Evolutionary conservation across 78 protist species (phyloP), one percentile per base, ranked within the genome.

Genomic region (Mastigamoeba balamuthi): DNA sequence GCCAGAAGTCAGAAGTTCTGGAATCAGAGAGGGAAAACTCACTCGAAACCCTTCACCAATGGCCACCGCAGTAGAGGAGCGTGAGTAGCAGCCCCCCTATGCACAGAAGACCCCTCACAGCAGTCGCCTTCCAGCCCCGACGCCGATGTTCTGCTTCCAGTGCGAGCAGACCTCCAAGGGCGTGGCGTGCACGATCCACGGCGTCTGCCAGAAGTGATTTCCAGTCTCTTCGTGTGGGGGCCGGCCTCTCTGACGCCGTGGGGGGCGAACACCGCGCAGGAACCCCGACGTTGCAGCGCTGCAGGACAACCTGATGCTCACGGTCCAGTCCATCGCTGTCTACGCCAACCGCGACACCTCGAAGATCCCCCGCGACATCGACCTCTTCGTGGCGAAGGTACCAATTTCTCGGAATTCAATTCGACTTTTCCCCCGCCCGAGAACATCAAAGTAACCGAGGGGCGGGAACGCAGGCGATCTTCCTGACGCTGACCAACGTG

Each of bases 91-190:
- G n/a, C n/a, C n/a, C n/a, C n/a, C n/a, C n/a, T n/a, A n/a, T n/a
- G n/a, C n/a, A n/a, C n/a, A n/a, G n/a, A n/a, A n/a, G n/a, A n/a
- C n/a, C n/a, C n/a, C n/a, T n/a, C n/a, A n/a, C n/a, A n/a, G n/a
- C n/a, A n/a, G n/a, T n/a, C n/a, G n/a, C n/a, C n/a, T n/a, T n/a
- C n/a, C n/a, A n/a, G n/a, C n/a, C n/a, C n/a, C n/a, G n/a, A n/a
- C n/a, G n/a, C n/a, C n/a, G n/a, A 88, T 88, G 92, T 88, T 82
- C 76, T 88, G 92, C 80, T 78, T 66, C 72, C 92, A 88, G 71
- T 88, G 92, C 75, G 92, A 82, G 40, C 92, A 88, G 53, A 88
- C 92, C 33, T 0, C 0, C 4, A 6, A 9, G 28, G 87, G 86
- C 41, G 53, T 9, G 0, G 93, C 90, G n/a, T 89, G 93, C 72